phyloP scores from a whole-genome alignment of 2,329 filamentous ascomycete genomes.

The Mycosphaerella sp. region DNA sequence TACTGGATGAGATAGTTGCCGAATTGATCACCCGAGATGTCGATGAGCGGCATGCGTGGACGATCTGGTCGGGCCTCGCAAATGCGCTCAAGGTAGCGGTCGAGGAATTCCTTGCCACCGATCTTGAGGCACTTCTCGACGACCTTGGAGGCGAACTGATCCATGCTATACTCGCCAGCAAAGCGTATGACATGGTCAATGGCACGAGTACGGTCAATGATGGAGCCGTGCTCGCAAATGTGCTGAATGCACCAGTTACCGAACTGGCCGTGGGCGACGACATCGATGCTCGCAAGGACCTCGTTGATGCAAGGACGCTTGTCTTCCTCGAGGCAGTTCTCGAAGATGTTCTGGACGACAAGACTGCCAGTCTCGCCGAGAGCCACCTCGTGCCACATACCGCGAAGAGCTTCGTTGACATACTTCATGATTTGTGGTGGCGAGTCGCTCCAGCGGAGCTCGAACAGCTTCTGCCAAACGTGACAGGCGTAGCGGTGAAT shows the following conservation, averaged over 20 bases:
- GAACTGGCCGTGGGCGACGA: constrained; percentile 95
- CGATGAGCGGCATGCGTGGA: constrained; percentile 92
- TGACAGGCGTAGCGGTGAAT: constrained; percentile 98
- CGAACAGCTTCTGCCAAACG: constrained; percentile 99
- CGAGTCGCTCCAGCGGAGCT: constrained; percentile 88
- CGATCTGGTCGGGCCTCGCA: constrained; percentile 86
- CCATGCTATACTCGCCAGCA: constrained; percentile 94
- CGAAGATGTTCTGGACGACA: constrained; percentile 98
- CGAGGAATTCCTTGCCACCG: constrained; percentile 79
- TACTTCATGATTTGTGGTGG: constrained; percentile 98
- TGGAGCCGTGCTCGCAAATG: constrained; percentile 92
- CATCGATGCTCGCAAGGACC: constrained; percentile 88
- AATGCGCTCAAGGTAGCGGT: constrained; percentile 87
- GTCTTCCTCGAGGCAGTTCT: constrained; percentile 97
- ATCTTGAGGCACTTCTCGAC: constrained; percentile 99
- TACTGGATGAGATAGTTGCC: constrained; percentile 98
- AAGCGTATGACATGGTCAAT: constrained; percentile 93
- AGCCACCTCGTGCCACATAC: constrained; percentile 99
- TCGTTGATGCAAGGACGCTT: constrained; percentile 99
- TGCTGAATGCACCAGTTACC: constrained; percentile 99
- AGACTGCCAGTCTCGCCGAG: constrained; percentile 94
- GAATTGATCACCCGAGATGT: constrained; percentile 97
- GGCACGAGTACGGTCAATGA: constrained; percentile 83
- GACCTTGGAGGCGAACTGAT: constrained; percentile 98
- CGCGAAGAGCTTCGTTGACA: constrained; percentile 87